Base-by-base conservation (phyloP, 805 yeast species). In the Candida pseudofarinosa region DNA sequence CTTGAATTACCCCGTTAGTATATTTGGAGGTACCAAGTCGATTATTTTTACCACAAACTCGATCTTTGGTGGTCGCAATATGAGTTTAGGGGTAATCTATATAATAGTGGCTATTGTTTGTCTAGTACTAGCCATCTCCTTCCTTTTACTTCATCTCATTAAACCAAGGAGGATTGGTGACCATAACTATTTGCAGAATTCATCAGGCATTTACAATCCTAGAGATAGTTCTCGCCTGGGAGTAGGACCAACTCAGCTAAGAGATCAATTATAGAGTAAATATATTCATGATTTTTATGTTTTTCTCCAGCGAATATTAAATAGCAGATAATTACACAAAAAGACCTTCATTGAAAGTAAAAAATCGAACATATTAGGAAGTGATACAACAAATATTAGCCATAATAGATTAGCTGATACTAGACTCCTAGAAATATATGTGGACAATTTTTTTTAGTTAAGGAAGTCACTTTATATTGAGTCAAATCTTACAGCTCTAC, bases 11-110 rank as follows among this genome's bases (percentile, higher is more conserved):
- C 95, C 97, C 1, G 91, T 88, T 12, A 60, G 81, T 0, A 64
- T 77, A 3, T 93, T 81, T 67, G 95, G 96, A 3, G 99, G 99
- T n/a, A 79, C 87, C 16, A 93, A 93, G 64, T 76, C 88, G 3
- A 49, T 91, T 34, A 83, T 91, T 0, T 63, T 93, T 16, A 82
- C 96, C 7, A 88, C 97, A 3, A 83, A 85, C 46, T 77, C 87
- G 33, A 81, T 83, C 1, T 76, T 89, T 51, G 99, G 99, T 8
- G 97, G 97, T 12, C 73, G 96, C 39, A 89, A 91, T 62, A 61
- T 84, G 63, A 81, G 87, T 49, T 63, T 93, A 46, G 97, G 97
- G 2, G 76, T 93, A 15, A 83, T 95, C 14, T 93, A 86, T 62
- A 62, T 90, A 41, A 81, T 88, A 3, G 91, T 88, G 8, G 97